Evolutionary conservation across 495 filamentous ascomycete species (phyloP).

Genomic region (Bathelium albidoporum): DNA sequence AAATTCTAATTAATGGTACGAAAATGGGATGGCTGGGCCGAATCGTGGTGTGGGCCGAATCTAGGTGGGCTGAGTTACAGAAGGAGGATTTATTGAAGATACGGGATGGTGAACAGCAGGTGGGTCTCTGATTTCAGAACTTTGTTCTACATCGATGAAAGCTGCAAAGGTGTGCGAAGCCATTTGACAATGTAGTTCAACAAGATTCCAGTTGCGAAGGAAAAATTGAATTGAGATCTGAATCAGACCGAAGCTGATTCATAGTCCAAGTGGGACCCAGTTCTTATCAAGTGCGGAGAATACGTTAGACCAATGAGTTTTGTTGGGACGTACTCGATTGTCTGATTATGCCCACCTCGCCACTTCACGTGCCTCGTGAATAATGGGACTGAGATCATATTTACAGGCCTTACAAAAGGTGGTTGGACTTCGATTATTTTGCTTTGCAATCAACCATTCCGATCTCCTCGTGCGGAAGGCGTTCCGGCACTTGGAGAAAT

Average conservation of each 20-base stretch:
- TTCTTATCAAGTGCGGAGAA: not conserved
- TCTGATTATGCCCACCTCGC: not conserved
- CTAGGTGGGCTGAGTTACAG: too few species aligned
- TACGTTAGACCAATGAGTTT: not conserved
- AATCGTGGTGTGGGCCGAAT: too few species aligned
- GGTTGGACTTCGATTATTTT: not conserved
- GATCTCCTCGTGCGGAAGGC: not conserved
- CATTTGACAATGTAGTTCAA: conserved; percentile 17
- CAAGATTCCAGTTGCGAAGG: not conserved
- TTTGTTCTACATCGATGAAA: conserved; percentile 32
- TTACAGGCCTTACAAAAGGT: not conserved
- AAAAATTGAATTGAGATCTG: not conserved
- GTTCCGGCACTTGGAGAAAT: too few species aligned
- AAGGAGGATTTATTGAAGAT: not conserved
- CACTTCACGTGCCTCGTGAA: not conserved
- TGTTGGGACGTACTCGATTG: not conserved
- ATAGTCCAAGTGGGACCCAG: not conserved
- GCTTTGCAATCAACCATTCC: not conserved
- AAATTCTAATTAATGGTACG: too few species aligned
- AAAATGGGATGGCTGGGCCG: too few species aligned
- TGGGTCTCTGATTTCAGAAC: conserved; percentile 24
- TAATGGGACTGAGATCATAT: not conserved
- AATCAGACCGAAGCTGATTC: not conserved
- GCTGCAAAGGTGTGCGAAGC: conserved; percentile 24
- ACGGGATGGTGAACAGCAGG: conserved; percentile 15